phyloP scores from a whole-genome alignment of 257 asterid genomes.

The Penstemon newberryi region DNA sequence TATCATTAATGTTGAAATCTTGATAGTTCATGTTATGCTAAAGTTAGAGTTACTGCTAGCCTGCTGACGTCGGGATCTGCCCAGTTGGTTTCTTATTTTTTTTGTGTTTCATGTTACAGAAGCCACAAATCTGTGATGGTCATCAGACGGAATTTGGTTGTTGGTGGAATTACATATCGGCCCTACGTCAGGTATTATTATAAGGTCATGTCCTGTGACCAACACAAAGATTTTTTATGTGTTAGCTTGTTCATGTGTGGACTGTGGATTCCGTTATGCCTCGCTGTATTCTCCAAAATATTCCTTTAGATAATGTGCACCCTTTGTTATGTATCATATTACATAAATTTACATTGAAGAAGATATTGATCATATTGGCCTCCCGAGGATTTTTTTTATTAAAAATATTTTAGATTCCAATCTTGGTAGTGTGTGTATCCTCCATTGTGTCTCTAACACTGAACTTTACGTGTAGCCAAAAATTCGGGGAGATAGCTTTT shows the following conservation, averaged over 20 bases:
- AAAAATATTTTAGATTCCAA: not conserved
- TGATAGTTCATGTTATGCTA: not conserved
- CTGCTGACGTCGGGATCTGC: slow-evolving; percentile 3
- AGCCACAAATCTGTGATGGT: slow-evolving; percentile 97
- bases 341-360: not conserved
- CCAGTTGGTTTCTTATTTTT: slow-evolving; percentile 22
- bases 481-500: slow-evolving; percentile 98
- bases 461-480: slow-evolving; percentile 63
- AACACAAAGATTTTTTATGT: slow-evolving; percentile 16
- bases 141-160: slow-evolving; percentile 72
- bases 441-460: slow-evolving; percentile 17
- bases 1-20: not conserved
- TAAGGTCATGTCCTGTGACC: slow-evolving; percentile 22
- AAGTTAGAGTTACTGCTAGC: slow-evolving; percentile 8
- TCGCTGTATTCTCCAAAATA: slow-evolving; percentile 11
- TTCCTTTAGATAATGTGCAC: slow-evolving; percentile 18
- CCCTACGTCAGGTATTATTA: slow-evolving; percentile 73
- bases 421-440: not conserved
- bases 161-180: slow-evolving; percentile 98
- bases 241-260: not conserved
- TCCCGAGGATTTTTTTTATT: slow-evolving; percentile 1
- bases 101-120: slow-evolving; percentile 48
- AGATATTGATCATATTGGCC: slow-evolving; percentile 7
- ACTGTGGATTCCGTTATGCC: not conserved
- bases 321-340: slow-evolving; percentile 13